Base-by-base conservation (phyloP, 441 rosid species). In the Aleurites moluccanus region DNA sequence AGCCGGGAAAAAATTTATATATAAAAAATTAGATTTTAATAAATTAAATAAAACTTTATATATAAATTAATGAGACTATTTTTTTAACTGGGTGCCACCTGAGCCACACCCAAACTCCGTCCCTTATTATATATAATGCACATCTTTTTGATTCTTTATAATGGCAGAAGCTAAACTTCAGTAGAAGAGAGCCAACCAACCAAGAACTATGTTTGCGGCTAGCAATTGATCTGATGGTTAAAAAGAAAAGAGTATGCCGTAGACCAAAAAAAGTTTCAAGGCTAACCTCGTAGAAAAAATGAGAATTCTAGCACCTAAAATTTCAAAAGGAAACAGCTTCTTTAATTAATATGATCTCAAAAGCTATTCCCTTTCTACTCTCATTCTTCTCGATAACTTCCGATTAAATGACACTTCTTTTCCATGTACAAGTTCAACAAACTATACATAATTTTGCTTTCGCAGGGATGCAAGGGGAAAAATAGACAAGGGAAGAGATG, bases 261-360 rank as follows among this genome's bases (percentile, higher is more conserved):
- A 27, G 20, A 16, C 21, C 3, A 52, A 53, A 53, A 53, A 20
- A 53, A 27, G 14, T 56, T 60, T 18, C 38, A 60, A 10, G 2
- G 3, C 50, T 45, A 11, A 45, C 50, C 50, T 16, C 13, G 33
- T 14, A 18, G 10, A 40, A 42, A 27, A 20, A 49, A 20, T 14
- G 25, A 49, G 20, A 66, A 23, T 6, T 14, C 4, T 16, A 5
- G 47, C 13, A 20, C 23, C 21, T 30, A 52, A 23, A 16, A n/a
- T 33, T 69, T 50, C 18, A 52, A 69, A 69, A 69, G 72, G 47
- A 20, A 52, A 11, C 3, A 10, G 70, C 70, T 40, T 69, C n/a
- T 52, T 33, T 0, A 6, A 3, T 45, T 9, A 27, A 2, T 1
- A 50, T 27, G 11, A 69, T 69, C 56, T 25, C 14, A 67, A 67